Conservation (phyloP, 306 rosid species). For the Lathyrus tuberosus region DNA sequence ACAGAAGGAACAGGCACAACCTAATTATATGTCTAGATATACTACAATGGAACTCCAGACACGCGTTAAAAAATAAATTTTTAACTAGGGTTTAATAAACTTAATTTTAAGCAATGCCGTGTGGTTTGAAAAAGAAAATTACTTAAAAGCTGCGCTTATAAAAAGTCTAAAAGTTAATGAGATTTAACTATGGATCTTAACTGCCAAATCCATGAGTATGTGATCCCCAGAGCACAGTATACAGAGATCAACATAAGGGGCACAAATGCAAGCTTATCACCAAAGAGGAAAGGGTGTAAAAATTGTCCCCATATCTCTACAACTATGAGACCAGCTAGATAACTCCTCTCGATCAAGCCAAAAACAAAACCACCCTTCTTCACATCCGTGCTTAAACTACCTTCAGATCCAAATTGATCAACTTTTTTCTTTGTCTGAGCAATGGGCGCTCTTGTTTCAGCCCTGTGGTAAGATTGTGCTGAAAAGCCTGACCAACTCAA, state of each 20-base stretch:
- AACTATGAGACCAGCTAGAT: constrained; percentile 64
- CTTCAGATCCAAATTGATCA: constrained; percentile 21
- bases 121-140: too few relatives aligned
- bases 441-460: constrained; percentile 34
- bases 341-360: constrained; percentile 56
- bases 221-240: constrained; percentile 71
- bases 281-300: constrained; percentile 74
- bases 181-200: constrained; percentile 56
- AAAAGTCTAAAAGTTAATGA: constrained; percentile 15
- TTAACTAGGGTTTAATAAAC: too few relatives aligned
- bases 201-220: constrained; percentile 94
- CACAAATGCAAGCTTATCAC: constrained; percentile 68
- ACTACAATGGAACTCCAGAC: too few relatives aligned
- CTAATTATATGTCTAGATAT: too few relatives aligned
- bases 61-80: too few relatives aligned
- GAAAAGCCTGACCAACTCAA: constrained; percentile 81
- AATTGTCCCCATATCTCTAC: constrained; percentile 84
- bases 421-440: constrained; percentile 36
- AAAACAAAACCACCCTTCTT: constrained; percentile 47
- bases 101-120: too few relatives aligned
- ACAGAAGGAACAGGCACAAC: too few relatives aligned
- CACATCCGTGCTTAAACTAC: constrained; percentile 14
- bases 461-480: constrained; percentile 52
- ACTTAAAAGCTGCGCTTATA: too few relatives aligned
- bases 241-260: constrained; percentile 82